Evolutionary conservation across 257 asterid genomes (phyloP), one percentile per base, ranked within the genome.

Genomic region (Gentiana dahurica): DNA sequence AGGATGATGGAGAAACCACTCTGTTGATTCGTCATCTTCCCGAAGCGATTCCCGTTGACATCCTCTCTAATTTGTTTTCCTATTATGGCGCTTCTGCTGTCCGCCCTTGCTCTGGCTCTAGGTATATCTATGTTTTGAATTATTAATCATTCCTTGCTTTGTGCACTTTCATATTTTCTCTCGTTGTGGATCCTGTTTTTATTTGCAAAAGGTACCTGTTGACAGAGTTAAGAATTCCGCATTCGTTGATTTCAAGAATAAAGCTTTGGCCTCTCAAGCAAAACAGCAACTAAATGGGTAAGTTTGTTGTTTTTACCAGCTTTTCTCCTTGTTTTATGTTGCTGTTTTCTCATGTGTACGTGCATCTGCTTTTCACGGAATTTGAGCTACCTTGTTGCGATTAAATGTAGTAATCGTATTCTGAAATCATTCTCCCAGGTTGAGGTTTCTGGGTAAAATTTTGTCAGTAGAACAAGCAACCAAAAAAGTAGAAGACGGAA

Each of bases 21-120:
- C 72, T 89, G 51, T 61, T 89, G 79, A 82, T 86, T 62, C 88
- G 94, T 24, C 97, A 89, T 73, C 95, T 89, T 44, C 97, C 97
- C 0, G 97, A 89, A 62, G 89, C 84, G 12, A 84, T 89, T 56
- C 84, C 95, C 6, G 73, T 62, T 3, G 94, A 81, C 43, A 80
- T 86, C 49, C 73, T 89, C 46, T 70, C 79, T 8, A 72, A 90
- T 57, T 79, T 89, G 69, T 80, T 89, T 70, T 81, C 97, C 55
- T 84, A 86, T 68, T 89, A 83, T 50, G 94, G 94, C 45, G 94
- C 97, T 60, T 71, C 85, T 61, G 73, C 90, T 12, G 87, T 86
- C 34, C 93, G 95, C 36, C 84, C 83, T 41, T 80, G 76, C 60
- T 53, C 85, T 59, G 71, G 70, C 65, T 82, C 87, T 62, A 84